Evolutionary conservation across 2,329 filamentous ascomycete genomes (phyloP), one percentile per base, ranked within the genome.

Genomic region (Stagonosporopsis cucurbitacearum): DNA sequence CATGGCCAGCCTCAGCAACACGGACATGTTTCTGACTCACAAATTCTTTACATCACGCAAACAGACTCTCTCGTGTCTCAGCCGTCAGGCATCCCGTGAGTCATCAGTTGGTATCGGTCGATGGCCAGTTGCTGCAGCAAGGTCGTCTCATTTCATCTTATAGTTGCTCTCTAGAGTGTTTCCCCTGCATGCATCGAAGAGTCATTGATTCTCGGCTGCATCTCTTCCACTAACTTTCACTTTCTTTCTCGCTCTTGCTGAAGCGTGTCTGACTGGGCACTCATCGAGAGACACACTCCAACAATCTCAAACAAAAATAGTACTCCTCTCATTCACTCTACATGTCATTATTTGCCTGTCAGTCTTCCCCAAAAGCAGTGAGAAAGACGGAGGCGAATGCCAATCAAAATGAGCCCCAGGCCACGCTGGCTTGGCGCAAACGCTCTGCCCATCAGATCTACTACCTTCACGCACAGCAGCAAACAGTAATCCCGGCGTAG

Each of bases 381-480:
- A 12, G 4, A 1, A 11, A 37, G 1, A 8, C 12, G 9, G 13
- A 37, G 35, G 35, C 20, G 35, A 37, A 37, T 19, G 35, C 35
- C 13, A 19, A 7, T 37, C 17, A 11, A 37, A 20, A 19, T 40
- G 19, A 20, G 8, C 41, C 32, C 25, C 11, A 41, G 22, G 41
- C 50, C 46, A 50, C 35, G 26, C 13, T 6, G n/a, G 28, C 39
- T 50, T 56, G 53, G 47, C 53, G 47, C 42, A 50, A 46, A 50
- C 42, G 23, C 13, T 33, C 35, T 40, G 35, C 25, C 41, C 15
- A 30, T 5, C 11, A 22, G 7, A 12, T 11, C 6, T 17, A 13
- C 12, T 8, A 19, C 40, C 28, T 11, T 23, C 32, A 28, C 41
- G 12, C 7, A 13, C 28, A 30, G 11, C 23, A 17, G 25, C 23